These are phyloP conservation scores for Emmonsia crescens DNA, from an alignment of 2,329 filamentous ascomycete species.

Conservation along the genomic window DNA sequence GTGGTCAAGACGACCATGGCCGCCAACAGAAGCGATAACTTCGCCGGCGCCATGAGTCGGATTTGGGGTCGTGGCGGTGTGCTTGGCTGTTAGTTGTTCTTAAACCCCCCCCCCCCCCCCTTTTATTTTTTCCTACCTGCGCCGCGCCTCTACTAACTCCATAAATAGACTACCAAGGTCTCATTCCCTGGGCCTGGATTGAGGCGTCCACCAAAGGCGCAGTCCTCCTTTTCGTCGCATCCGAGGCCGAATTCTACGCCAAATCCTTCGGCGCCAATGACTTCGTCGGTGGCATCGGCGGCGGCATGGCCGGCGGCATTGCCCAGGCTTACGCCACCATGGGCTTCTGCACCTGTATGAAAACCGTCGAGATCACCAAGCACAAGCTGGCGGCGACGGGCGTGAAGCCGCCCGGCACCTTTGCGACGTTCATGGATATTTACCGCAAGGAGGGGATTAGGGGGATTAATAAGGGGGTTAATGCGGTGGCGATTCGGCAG, in stretches of 20 bases:
- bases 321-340: conserved; percentile 98
- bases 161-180: conserved; percentile 84
- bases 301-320: conserved; percentile 87
- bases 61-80: conserved; percentile 92
- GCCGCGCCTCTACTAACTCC: background rate
- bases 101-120: background rate
- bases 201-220: conserved; percentile 99
- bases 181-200: conserved; percentile 99
- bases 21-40: conserved; percentile 83
- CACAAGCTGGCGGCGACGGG: conserved; percentile 82
- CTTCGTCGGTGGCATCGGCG: conserved; percentile 78
- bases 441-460: conserved; percentile 87
- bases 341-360: conserved; percentile 99
- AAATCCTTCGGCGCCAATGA: conserved; percentile 70
- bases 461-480: conserved; percentile 98
- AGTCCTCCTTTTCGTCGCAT: conserved; percentile 96
- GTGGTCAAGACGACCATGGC: conserved; percentile 99
- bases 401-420: conserved; percentile 78
- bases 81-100: conserved; percentile 67
- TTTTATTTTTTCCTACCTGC: background rate
- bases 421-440: conserved; percentile 93
- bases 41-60: conserved; percentile 66
- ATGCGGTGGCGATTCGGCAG: conserved; percentile 95
- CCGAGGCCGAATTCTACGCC: conserved; percentile 94
- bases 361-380: conserved; percentile 99